Evolutionary conservation across 2,329 filamentous ascomycete species (phyloP).

Genomic region (Lasiodiplodia citricola): DNA sequence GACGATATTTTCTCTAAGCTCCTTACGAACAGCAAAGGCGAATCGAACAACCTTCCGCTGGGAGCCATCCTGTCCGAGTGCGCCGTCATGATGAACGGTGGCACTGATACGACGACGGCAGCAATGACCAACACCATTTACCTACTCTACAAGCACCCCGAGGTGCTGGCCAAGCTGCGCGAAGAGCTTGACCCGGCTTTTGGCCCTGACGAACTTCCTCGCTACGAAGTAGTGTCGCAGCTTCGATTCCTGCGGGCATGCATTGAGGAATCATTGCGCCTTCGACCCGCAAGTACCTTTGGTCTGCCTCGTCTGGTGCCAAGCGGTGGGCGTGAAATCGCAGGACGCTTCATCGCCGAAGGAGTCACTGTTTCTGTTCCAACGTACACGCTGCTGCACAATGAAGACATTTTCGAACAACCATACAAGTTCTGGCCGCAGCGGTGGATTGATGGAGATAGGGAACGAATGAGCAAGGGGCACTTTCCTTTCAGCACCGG

Average conservation of each 20-base stretch:
- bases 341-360: conserved; percentile 38
- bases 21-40: conserved; percentile 15
- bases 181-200: conserved; percentile 60
- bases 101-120: conserved; percentile 47
- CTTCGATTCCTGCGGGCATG: conserved; percentile 38
- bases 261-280: conserved; percentile 38
- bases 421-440: conserved; percentile 54
- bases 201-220: conserved; percentile 36
- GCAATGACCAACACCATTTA: conserved; percentile 28
- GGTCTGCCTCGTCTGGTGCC: conserved; percentile 38
- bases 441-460: conserved; percentile 50
- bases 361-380: conserved; percentile 46
- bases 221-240: conserved; percentile 30
- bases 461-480: conserved; percentile 32
- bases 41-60: conserved; percentile 9
- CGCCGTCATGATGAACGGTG: conserved; percentile 37
- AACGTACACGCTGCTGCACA: conserved; percentile 49
- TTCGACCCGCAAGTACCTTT: conserved; percentile 30
- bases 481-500: conserved; percentile 31
- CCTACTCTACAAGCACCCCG: conserved; percentile 22
- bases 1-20: conserved; percentile 29
- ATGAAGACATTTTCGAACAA: conserved; percentile 58
- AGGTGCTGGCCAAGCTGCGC: conserved; percentile 35
- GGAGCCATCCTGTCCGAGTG: conserved; percentile 29
- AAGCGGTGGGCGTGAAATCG: conserved; percentile 29